Conservation (phyloP, 2,329 filamentous ascomycete genomes). For the Ceratocystis diversiconidia region DNA sequence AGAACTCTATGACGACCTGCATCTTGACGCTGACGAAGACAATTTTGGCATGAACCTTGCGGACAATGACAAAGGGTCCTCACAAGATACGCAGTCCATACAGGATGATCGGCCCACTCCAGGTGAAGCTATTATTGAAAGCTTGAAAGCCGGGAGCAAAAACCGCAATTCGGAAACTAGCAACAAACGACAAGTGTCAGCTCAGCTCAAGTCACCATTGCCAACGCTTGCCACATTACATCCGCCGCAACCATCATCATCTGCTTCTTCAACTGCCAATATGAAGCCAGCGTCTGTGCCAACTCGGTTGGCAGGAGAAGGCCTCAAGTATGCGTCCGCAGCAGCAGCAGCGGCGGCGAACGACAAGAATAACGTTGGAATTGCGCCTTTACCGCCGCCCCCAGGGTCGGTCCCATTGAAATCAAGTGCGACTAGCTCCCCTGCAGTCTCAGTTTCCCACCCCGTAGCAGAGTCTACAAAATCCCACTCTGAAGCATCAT, state of each 20-base stretch:
- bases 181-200: constrained; percentile 57
- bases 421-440: constrained; percentile 41
- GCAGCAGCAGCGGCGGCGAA: constrained; percentile 84
- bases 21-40: constrained; percentile 83
- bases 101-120: constrained; percentile 56
- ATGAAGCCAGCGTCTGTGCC: constrained; percentile 94
- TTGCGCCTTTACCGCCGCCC: constrained; percentile 83
- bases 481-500: constrained; percentile 26
- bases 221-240: constrained; percentile 87
- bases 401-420: constrained; percentile 44
- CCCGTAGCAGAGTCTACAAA: constrained; percentile 26
- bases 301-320: constrained; percentile 71
- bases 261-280: constrained; percentile 44
- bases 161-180: constrained; percentile 37
- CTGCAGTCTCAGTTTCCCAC: constrained; percentile 34
- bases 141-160: constrained; percentile 28
- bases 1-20: constrained; percentile 84
- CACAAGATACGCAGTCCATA: constrained; percentile 84
- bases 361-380: constrained; percentile 78
- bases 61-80: constrained; percentile 81
- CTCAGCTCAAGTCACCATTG: constrained; percentile 83
- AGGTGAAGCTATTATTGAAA: constrained; percentile 17
- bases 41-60: constrained; percentile 58
- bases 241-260: constrained; percentile 47
- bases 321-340: constrained; percentile 90